Evolutionary conservation across 106 monocot genomes (phyloP).

Genomic region (Phalaenopsis equestris): DNA sequence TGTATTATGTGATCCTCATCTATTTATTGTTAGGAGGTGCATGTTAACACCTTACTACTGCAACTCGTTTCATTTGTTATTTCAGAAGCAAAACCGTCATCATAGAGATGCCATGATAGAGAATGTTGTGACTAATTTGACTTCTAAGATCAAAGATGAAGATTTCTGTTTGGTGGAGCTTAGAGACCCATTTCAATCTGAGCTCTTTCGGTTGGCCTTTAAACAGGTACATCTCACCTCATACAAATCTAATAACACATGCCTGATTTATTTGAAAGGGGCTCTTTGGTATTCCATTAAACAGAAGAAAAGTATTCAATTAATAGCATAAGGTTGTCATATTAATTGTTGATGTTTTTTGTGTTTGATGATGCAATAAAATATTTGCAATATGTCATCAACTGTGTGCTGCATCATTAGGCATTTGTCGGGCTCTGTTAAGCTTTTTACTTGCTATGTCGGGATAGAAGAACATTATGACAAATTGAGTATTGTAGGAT

Average conservation of each 20-base stretch:
- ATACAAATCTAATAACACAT: background rate
- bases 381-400: no score
- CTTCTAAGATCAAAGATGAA: constrained; percentile 27
- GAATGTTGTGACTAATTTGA: constrained; percentile 35
- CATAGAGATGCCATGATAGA: constrained; percentile 56
- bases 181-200: constrained; percentile 48
- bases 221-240: constrained; percentile 46
- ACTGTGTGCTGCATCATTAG: no score
- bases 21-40: background rate
- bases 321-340: background rate
- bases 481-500: no score
- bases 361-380: no score
- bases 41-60: background rate
- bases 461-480: no score
- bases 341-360: background rate
- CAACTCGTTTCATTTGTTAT: constrained; percentile 2
- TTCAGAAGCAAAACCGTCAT: constrained; percentile 59
- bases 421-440: no score
- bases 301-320: background rate
- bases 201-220: constrained; percentile 67
- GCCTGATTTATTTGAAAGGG: constrained; percentile 1
- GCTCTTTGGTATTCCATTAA: background rate
- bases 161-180: constrained; percentile 44
- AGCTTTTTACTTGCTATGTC: no score
- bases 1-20: background rate